phyloP scores from a whole-genome alignment of 768 basidiomycete genomes.

The Amanita rubescens region DNA sequence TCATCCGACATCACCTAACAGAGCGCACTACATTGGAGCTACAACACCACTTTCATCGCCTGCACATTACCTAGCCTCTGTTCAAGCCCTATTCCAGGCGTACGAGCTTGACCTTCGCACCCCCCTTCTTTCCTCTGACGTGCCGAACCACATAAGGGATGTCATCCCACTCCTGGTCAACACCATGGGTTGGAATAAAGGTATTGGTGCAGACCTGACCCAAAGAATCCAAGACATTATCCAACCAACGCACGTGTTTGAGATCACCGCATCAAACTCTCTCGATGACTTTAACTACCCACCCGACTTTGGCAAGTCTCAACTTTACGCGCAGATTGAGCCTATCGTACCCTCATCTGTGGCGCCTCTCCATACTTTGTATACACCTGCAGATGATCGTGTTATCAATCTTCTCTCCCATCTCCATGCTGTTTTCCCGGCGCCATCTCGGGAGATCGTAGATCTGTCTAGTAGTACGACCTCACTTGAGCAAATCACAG shows the following conservation, averaged over 20 bases:
- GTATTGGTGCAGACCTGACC: conserved; percentile 79
- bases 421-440: conserved; percentile 48
- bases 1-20: conserved; percentile 62
- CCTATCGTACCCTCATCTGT: conserved; percentile 30
- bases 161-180: conserved; percentile 83
- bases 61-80: conserved; percentile 62
- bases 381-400: conserved; percentile 62
- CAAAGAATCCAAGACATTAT: conserved; percentile 59
- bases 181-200: conserved; percentile 96
- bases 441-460: too few species aligned
- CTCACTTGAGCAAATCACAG: conserved; percentile 27
- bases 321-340: not conserved
- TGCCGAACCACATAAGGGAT: conserved; percentile 36
- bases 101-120: conserved; percentile 66
- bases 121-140: conserved; percentile 19
- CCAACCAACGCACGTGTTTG: conserved; percentile 54
- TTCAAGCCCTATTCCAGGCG: conserved; percentile 57
- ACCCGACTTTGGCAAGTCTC: not conserved
- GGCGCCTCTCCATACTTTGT: conserved; percentile 35
- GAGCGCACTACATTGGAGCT: conserved; percentile 78
- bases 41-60: conserved; percentile 74
- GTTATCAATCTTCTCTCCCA: conserved; percentile 68
- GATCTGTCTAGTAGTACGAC: conserved; percentile 17
- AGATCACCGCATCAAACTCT: conserved; percentile 28
- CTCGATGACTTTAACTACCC: conserved; percentile 12